Evolutionary conservation across 2,329 filamentous ascomycete genomes (phyloP).

Genomic region (Diplodia mutila): DNA sequence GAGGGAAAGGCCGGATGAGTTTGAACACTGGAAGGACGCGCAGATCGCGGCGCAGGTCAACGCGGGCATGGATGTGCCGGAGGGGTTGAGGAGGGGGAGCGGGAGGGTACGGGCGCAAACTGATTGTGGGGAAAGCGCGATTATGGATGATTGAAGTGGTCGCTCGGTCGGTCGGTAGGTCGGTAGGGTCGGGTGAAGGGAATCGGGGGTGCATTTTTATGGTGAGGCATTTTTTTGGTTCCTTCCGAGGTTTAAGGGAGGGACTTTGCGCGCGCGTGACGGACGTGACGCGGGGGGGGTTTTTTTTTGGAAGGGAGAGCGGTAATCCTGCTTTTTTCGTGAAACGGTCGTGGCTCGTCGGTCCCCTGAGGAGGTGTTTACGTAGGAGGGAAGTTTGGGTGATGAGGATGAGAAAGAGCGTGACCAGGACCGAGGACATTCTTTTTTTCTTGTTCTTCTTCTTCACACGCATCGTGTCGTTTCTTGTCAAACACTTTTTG

Average conservation of each 20-base stretch:
- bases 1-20: conserved; percentile 40
- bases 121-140: background rate
- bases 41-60: conserved; percentile 46
- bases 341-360: background rate
- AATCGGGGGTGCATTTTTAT: background rate
- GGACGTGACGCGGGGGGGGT: too few relatives aligned
- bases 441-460: background rate
- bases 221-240: background rate
- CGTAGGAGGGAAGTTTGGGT: background rate
- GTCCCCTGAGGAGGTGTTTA: background rate
- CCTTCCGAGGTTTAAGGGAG: background rate
- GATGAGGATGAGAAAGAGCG: background rate
- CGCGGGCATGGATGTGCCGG: background rate
- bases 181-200: background rate
- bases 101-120: background rate
- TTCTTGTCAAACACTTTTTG: background rate
- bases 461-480: background rate
- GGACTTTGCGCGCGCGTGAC: background rate
- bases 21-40: conserved; percentile 39
- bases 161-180: background rate
- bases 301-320: too few relatives aligned
- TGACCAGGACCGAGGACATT: background rate
- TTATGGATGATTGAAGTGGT: background rate
- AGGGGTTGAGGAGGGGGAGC: background rate
- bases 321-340: too few relatives aligned